phyloP scores from a whole-genome alignment of 1,284 basidiomycete genomes.

The Kalmanozyma brasiliensis region DNA sequence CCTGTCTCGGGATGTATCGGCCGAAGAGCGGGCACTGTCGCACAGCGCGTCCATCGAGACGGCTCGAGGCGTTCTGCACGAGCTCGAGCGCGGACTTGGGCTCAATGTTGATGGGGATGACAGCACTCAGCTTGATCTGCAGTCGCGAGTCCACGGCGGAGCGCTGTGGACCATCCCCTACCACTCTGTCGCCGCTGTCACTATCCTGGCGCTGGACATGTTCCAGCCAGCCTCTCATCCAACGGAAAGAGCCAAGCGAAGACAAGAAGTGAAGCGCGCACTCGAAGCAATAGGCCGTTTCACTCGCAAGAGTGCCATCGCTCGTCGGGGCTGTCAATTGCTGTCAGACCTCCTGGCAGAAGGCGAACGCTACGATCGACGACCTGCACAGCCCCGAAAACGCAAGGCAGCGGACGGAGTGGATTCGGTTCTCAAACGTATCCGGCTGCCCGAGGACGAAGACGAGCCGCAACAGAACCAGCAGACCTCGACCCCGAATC shows the following conservation, averaged over 20 bases:
- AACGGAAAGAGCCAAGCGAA: slow-evolving; percentile 16
- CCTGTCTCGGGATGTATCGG: slow-evolving; percentile 35
- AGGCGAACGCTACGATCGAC: slow-evolving; percentile 33
- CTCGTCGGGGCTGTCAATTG: slow-evolving; percentile 43
- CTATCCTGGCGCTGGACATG: slow-evolving; percentile 48
- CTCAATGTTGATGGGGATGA: slow-evolving; percentile 34
- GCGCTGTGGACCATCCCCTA: slow-evolving; percentile 54
- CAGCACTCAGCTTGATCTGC: slow-evolving; percentile 39
- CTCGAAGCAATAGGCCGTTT: slow-evolving; percentile 34
- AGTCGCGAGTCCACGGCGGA: slow-evolving; percentile 47
- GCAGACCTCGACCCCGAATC: not conserved
- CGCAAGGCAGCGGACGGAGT: slow-evolving; percentile 29
- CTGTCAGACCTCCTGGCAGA: slow-evolving; percentile 37
- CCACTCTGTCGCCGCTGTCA: slow-evolving; percentile 49
- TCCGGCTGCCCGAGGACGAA: slow-evolving; percentile 29
- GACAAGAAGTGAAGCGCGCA: slow-evolving; percentile 43
- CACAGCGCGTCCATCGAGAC: slow-evolving; percentile 46
- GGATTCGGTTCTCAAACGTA: slow-evolving; percentile 34
- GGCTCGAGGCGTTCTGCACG: slow-evolving; percentile 43
- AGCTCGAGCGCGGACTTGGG: slow-evolving; percentile 41
- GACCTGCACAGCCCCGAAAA: slow-evolving; percentile 19
- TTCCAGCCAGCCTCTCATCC: slow-evolving; percentile 28
- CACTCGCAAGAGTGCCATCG: slow-evolving; percentile 47
- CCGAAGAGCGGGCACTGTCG: slow-evolving; percentile 33
- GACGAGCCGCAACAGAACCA: slow-evolving; percentile 3